Percentiles rank a stretch among this genome's conserved stretches.
These are phyloP conservation scores for Zygosaccharomyces siamensis DNA, from an alignment of 805 yeast genomes.

Conservation along the genomic window DNA sequence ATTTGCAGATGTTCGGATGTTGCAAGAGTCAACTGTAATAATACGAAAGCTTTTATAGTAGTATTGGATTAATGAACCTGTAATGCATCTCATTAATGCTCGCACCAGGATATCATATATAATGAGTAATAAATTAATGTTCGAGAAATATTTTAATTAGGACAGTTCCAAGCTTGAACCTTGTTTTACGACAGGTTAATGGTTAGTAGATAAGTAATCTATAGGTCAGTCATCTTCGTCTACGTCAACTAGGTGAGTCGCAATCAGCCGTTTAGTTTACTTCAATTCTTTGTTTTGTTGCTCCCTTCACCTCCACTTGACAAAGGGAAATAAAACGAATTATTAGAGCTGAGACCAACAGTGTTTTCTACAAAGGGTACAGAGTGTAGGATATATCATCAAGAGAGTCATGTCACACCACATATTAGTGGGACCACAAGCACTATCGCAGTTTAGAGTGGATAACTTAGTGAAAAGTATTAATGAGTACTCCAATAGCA, in stretches of 20 bases:
- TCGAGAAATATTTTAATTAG: not conserved
- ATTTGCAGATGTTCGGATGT: constrained; percentile 4
- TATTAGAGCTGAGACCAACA: not conserved
- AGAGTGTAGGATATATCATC: not conserved
- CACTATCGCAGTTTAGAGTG: constrained; percentile 83
- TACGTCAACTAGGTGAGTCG: not conserved
- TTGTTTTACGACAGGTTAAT: not conserved
- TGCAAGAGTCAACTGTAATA: constrained; percentile 5
- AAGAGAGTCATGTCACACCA: constrained; percentile 38
- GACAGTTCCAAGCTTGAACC: not conserved
- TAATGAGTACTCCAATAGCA: constrained; percentile 58
- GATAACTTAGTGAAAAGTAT: constrained; percentile 66
- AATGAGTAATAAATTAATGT: not conserved
- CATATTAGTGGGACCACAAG: constrained; percentile 81
- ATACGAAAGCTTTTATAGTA: not conserved
- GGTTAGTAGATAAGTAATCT: not conserved
- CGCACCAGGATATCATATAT: not conserved
- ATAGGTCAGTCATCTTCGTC: not conserved
- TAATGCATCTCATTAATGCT: not conserved
- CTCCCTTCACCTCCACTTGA: not conserved
- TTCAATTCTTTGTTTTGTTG: not conserved
- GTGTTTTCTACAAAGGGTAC: not conserved
- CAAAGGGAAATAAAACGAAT: not conserved
- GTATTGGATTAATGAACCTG: not conserved
- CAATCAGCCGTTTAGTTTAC: not conserved